phyloP scores from a whole-genome alignment of 192 early-diverging fungal species.

The Phlyctochytrium arcticum region DNA sequence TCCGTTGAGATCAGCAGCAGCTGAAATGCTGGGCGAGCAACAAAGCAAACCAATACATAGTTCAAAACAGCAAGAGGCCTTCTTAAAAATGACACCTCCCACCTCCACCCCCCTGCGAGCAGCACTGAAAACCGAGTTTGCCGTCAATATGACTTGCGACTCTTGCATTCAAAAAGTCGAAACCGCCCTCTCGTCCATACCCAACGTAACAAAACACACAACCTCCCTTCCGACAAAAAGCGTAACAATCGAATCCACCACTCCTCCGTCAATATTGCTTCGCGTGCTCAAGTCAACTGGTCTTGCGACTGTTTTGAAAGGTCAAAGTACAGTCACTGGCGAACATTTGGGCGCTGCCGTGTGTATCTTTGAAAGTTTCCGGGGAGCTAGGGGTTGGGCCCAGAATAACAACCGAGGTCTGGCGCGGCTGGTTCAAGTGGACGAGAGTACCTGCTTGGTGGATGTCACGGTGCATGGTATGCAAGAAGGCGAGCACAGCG shows the following conservation, averaged over 20 bases:
- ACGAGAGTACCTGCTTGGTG: constrained; percentile 64
- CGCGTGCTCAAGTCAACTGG: constrained; percentile 67
- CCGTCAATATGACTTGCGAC: constrained; percentile 83
- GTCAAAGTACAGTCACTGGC: constrained; percentile 51
- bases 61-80: too few species aligned
- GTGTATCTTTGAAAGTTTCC: constrained; percentile 74
- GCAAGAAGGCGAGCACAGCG: constrained; percentile 9
- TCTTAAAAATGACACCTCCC: neutral
- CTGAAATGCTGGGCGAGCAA: too few species aligned
- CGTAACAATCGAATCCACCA: constrained; percentile 70
- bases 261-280: constrained; percentile 63
- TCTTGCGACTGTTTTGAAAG: constrained; percentile 71
- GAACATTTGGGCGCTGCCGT: constrained; percentile 80
- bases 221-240: constrained; percentile 65
- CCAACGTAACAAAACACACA: constrained; percentile 62
- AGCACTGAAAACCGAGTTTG: constrained; percentile 57
- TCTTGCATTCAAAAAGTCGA: constrained; percentile 68
- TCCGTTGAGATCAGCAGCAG: too few species aligned
- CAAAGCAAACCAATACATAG: too few species aligned
- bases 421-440: constrained; percentile 78
- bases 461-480: constrained; percentile 69
- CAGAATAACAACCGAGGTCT: constrained; percentile 57
- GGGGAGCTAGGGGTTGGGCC: constrained; percentile 32
- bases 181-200: constrained; percentile 42
- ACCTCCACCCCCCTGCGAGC: constrained; percentile 6